phyloP scores from a whole-genome alignment of 1,284 basidiomycete genomes.

The Sutorius eximius region DNA sequence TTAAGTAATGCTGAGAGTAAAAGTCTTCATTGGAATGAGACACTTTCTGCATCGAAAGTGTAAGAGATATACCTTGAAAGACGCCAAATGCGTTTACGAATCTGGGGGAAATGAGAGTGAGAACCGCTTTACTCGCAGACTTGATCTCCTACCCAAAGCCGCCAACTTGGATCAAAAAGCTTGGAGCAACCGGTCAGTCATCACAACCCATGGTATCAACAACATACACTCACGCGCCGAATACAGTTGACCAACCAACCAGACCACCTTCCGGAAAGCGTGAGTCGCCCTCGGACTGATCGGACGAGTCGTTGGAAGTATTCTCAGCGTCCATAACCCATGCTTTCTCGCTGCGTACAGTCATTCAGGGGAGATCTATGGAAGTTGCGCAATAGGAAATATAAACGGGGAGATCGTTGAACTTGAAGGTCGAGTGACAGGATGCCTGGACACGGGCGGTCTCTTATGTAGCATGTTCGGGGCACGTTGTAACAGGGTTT shows the following conservation, averaged over 20 bases:
- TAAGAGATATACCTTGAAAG: constrained; percentile 37
- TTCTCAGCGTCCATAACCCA: not conserved
- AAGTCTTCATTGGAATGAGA: constrained; percentile 29
- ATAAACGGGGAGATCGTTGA: not conserved
- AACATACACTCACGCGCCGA: constrained; percentile 26
- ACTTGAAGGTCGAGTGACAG: not conserved
- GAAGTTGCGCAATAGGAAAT: not conserved
- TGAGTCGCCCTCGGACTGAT: not conserved
- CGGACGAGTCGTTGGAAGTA: not conserved
- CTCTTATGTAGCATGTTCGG: constrained; percentile 8
- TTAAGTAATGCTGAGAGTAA: constrained; percentile 37
- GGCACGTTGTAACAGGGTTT: constrained; percentile 1
- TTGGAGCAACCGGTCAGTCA: constrained; percentile 10
- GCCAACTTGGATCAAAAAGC: constrained; percentile 36
- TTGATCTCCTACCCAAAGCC: constrained; percentile 35
- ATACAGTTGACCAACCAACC: constrained; percentile 27
- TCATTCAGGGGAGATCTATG: constrained; percentile 3
- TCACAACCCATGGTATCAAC: not conserved
- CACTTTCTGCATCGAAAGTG: not conserved
- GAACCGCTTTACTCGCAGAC: not conserved
- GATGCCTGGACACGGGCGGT: not conserved
- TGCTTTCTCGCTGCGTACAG: not conserved
- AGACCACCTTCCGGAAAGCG: constrained; percentile 29
- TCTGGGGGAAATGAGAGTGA: constrained; percentile 20
- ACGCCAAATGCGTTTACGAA: constrained; percentile 42